phyloP scores from a whole-genome alignment of 1,284 basidiomycete species.

The Fistulinella staudtii region DNA sequence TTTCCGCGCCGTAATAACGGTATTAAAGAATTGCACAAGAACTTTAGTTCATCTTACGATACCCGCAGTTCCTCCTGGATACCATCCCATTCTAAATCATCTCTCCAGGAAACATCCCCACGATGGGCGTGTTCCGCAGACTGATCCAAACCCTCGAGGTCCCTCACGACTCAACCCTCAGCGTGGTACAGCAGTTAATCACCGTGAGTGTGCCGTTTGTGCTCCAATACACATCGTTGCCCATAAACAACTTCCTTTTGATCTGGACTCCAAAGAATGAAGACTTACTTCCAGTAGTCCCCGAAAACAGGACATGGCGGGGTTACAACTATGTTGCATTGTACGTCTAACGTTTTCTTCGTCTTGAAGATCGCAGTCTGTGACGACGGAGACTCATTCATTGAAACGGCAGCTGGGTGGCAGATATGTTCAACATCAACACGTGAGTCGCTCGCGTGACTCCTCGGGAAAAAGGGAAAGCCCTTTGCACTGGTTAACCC shows the following conservation, averaged over 20 bases:
- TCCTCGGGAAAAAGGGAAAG: too few relatives aligned
- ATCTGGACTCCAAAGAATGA: slow-evolving; percentile 47
- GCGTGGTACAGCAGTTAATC: slow-evolving; percentile 51
- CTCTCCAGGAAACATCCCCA: neutral
- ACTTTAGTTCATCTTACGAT: too few relatives aligned
- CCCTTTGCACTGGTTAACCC: neutral
- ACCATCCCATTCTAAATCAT: slow-evolving; percentile 1
- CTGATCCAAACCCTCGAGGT: slow-evolving; percentile 42
- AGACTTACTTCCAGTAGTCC: slow-evolving; percentile 58
- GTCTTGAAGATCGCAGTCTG: neutral
- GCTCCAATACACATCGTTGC: neutral
- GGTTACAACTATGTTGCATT: slow-evolving; percentile 62
- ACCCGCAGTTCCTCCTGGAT: slow-evolving; percentile 4
- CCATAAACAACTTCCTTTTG: slow-evolving; percentile 8
- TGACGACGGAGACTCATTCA: neutral
- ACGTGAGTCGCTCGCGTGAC: slow-evolving; percentile 46
- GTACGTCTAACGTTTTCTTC: slow-evolving; percentile 36
- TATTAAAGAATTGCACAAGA: slow-evolving; percentile 13
- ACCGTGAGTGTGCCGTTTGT: slow-evolving; percentile 43
- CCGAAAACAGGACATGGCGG: slow-evolving; percentile 57
- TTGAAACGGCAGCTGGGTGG: slow-evolving; percentile 58
- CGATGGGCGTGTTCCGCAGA: slow-evolving; percentile 23
- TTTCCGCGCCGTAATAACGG: too few relatives aligned
- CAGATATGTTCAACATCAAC: slow-evolving; percentile 79
- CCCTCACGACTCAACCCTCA: slow-evolving; percentile 46